Base-by-base conservation (phyloP, 441 rosid genomes). In the Theobroma grandiflorum region DNA sequence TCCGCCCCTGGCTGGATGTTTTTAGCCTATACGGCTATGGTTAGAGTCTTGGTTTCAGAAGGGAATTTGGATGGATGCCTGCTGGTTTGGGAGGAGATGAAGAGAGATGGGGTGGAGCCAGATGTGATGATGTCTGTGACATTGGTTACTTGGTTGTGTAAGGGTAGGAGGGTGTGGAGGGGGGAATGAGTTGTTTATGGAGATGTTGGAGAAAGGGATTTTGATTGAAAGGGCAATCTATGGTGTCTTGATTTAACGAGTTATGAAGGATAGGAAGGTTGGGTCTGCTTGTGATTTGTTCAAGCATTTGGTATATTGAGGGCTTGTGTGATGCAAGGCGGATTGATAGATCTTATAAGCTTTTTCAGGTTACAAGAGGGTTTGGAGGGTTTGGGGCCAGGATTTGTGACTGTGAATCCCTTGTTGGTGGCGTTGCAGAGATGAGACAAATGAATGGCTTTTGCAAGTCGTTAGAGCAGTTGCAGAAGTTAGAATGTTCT, bases 101-200 rank as follows among this genome's bases (percentile, higher is more conserved):
- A 49, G 79, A 79, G 73, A 9, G 99, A 96, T 78, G 81, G 88
- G 65, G 90, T 92, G 16, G 87, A 85, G 81, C 96, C 94, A 2
- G 98, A 96, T 88, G 98, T 89, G 62, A 90, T 95, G 95, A 96
- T 95, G 0, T 95, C 93, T 81, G 91, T 82, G 26, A 96, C 98
- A 0, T 79, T 94, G 82, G 82, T 95, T 81, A 74, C 57, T 0
- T 98, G 95, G 38, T 79, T 96, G 87, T 90, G 96, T 49, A 88
- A 84, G 81, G 96, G 92, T 31, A 85, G 90, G 45, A 87, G 89
- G 77, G 92, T 87, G 59, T 89, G 82, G 47, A 86, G 78, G 85
- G 98, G 90, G 4, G 89, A 85, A 26, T 80, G 90, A 88, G 64
- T 82, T 96, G 78, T 95, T 92, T 64, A 67, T 82, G 91, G 96